phyloP scores from a whole-genome alignment of 352 stramenopile species.

The Globisporangium orthogonon region DNA sequence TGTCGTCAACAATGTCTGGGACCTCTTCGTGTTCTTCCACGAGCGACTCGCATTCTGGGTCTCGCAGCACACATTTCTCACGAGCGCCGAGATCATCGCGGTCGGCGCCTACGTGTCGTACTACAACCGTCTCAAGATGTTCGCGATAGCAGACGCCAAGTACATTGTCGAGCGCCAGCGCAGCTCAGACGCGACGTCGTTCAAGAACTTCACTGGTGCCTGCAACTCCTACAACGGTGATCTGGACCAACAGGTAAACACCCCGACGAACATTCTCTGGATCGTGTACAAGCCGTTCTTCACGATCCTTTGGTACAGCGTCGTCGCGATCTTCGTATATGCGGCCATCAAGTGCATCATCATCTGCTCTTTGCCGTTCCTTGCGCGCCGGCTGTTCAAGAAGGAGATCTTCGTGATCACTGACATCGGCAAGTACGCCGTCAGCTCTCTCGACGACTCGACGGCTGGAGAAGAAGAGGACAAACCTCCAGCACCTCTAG shows the following conservation, averaged over 20 bases:
- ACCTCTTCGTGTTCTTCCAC: constrained; percentile 19
- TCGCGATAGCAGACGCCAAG: constrained; percentile 19
- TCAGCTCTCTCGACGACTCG: background rate
- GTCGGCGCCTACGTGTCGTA: constrained; percentile 9
- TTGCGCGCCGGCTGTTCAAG: constrained; percentile 2
- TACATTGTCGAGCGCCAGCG: constrained; percentile 12
- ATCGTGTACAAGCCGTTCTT: constrained; percentile 30
- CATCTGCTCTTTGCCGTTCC: background rate
- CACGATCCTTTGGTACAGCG: constrained; percentile 17
- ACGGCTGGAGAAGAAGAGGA: background rate
- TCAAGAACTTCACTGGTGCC: constrained; percentile 16
- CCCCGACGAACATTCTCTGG: constrained; percentile 15
- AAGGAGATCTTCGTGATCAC: constrained; percentile 2
- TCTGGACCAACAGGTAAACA: constrained; percentile 17
- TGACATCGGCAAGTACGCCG: background rate
- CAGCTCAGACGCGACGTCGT: constrained; percentile 20
- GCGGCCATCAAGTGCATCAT: constrained; percentile 14
- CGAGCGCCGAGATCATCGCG: constrained; percentile 29
- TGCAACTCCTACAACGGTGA: constrained; percentile 30
- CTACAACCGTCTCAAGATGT: constrained; percentile 13
- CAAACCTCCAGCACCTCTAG: background rate
- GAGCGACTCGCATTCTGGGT: constrained; percentile 29
- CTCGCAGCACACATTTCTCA: constrained; percentile 23
- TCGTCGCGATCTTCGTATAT: constrained; percentile 10
- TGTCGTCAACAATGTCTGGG: constrained; percentile 21